phyloP scores from a whole-genome alignment of 2,329 filamentous ascomycete species.

The Colletotrichum scovillei region DNA sequence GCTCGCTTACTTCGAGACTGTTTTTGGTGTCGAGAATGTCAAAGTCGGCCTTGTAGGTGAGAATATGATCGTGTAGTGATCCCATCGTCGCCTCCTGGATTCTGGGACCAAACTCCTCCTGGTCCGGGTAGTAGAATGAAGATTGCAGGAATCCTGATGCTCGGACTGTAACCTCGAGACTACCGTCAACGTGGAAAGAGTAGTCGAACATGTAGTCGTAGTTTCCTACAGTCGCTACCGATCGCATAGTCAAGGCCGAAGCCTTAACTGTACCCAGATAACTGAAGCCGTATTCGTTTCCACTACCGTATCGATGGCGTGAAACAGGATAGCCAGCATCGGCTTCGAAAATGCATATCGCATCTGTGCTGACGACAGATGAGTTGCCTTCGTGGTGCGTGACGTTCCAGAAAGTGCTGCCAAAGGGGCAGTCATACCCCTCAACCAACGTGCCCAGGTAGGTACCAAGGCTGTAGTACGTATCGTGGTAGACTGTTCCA shows the following conservation, averaged over 20 bases:
- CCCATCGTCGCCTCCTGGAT: conserved; percentile 48
- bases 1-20: conserved; percentile 47
- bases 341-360: conserved; percentile 53
- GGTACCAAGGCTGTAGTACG: conserved; percentile 49
- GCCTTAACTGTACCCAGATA: conserved; percentile 47
- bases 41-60: conserved; percentile 54
- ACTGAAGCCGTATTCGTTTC: conserved; percentile 42
- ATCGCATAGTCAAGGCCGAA: conserved; percentile 40
- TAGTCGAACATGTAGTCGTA: conserved; percentile 56
- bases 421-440: conserved; percentile 55
- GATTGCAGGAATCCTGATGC: conserved; percentile 52
- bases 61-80: conserved; percentile 51
- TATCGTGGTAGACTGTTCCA: conserved; percentile 56
- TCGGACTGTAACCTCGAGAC: conserved; percentile 51
- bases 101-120: conserved; percentile 48
- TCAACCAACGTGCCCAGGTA: conserved; percentile 51
- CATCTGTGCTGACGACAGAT: conserved; percentile 44
- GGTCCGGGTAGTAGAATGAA: conserved; percentile 46
- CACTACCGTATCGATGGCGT: conserved; percentile 44
- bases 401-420: conserved; percentile 49
- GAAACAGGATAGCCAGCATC: conserved; percentile 50
- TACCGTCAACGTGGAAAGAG: conserved; percentile 48
- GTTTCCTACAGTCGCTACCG: conserved; percentile 50
- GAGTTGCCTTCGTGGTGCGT: conserved; percentile 45
- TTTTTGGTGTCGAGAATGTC: conserved; percentile 50